These are phyloP conservation scores for Puccinia horiana DNA, from an alignment of 1,284 basidiomycete genomes.

Conservation along the genomic window DNA sequence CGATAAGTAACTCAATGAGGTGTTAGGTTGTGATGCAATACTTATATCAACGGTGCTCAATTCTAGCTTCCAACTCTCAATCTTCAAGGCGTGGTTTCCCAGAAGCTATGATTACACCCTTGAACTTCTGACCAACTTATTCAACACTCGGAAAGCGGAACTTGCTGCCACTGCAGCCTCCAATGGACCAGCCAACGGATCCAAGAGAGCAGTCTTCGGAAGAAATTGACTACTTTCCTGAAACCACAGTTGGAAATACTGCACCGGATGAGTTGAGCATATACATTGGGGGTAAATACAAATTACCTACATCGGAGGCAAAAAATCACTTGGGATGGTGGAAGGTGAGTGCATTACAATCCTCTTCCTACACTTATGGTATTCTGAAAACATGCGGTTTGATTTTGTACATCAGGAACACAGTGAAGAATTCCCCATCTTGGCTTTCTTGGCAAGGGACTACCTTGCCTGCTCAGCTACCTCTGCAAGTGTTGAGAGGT, in stretches of 20 bases:
- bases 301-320: no score
- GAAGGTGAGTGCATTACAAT: neutral
- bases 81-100: neutral
- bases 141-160: neutral
- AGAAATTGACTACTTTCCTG: no score
- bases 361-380: neutral
- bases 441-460: constrained; percentile 1
- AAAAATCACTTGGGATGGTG: neutral
- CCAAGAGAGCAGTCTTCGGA: no score
- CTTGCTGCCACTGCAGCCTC: neutral
- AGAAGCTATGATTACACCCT: neutral
- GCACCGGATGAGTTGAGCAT: no score
- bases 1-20: neutral
- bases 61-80: neutral
- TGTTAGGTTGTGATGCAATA: neutral
- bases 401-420: neutral
- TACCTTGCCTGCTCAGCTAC: neutral
- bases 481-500: constrained; percentile 14
- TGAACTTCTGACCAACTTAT: neutral
- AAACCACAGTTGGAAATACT: no score
- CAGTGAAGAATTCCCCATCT: neutral
- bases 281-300: no score
- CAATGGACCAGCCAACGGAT: neutral
- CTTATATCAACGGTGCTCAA: neutral
- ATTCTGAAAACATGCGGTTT: neutral